Conservation (phyloP, 495 filamentous ascomycete genomes). For the Rostrohypoxylon terebratum region DNA sequence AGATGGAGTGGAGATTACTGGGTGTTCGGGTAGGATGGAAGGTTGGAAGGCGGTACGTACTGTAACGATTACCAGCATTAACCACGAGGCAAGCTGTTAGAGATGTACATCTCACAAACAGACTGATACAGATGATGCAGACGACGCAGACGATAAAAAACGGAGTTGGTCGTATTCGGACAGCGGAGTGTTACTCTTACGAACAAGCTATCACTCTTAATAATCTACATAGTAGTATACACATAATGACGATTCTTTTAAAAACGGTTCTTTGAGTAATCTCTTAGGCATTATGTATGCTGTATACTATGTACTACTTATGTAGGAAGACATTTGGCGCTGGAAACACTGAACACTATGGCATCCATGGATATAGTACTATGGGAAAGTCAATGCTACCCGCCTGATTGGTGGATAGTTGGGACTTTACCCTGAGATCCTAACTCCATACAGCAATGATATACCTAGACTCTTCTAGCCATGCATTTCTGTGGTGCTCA, state of each 20-base stretch:
- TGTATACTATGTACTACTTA: conserved; percentile 1
- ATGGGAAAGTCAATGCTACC: conserved; percentile 32
- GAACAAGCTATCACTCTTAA: conserved; percentile 2
- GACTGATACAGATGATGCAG: no score
- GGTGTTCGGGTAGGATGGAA: conserved; percentile 16
- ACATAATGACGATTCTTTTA: conserved; percentile 13
- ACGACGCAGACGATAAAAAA: background rate
- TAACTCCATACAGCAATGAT: conserved; percentile 36
- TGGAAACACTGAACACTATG: conserved; percentile 9
- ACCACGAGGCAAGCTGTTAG: conserved; percentile 3
- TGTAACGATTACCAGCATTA: conserved; percentile 10
- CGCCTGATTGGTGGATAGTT: conserved; percentile 29
- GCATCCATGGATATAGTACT: conserved; percentile 15
- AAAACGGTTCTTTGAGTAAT: conserved; percentile 12
- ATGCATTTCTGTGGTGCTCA: background rate
- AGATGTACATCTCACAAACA: conserved; percentile 12
- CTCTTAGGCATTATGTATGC: no score
- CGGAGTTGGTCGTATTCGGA: conserved; percentile 10
- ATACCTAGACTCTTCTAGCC: conserved; percentile 40
- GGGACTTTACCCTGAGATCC: conserved; percentile 33
- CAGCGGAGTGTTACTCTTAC: conserved; percentile 9
- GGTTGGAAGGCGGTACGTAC: conserved; percentile 5
- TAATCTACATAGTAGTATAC: background rate
- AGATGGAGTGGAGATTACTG: conserved; percentile 11
- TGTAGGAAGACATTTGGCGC: conserved; percentile 20